Evolutionary conservation across 495 filamentous ascomycete species (phyloP), one percentile per base, ranked within the genome.

Genomic region (Amorphotheca resinae): DNA sequence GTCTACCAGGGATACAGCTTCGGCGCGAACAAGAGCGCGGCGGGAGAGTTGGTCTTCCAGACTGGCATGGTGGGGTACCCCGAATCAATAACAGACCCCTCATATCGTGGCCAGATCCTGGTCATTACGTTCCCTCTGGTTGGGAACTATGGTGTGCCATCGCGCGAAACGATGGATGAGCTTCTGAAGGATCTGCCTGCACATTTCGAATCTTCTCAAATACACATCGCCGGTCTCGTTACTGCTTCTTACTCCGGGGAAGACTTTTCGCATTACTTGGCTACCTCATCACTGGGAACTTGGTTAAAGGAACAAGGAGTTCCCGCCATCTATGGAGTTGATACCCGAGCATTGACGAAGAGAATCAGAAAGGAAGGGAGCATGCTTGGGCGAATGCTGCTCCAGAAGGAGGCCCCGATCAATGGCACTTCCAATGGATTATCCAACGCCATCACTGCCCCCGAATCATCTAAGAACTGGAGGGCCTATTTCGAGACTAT

Each of bases 41-140:
- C 89, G 45, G 91, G 91, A 55, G 91, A 98, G 73, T 69, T 96
- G 59, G 91, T 98, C 63, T 98, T 98, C 68, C 91, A 98, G 71
- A 98, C 91, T 38, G 91, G 91, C 58, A 93, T 98, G 91, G 91
- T 98, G 44, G 91, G 91, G 48, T 98, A 98, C 58, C 88, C 91
- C 22, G 91, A 98, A 67, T 88, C 84, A 9, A 73, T 94, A 54
- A 94, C 87, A 38, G 87, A 94, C 54, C 87, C 87, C 46, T 93
- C 87, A 44, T 94, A 94, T 62, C 82, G 82, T 12, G 87, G 87
- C 28, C 87, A 94, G 63, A 87, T 94, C 38, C 74, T 94, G 39
- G 84, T 93, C 54, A 72, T 93, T 53, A 94, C 87, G 20, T 93
- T 91, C 61, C 87, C 87, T 18, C 69, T 93, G 12, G 80, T 88